Evolutionary conservation across 202 grass and related monocot genomes (phyloP).

Genomic region (Hordeum pubiflorum): DNA sequence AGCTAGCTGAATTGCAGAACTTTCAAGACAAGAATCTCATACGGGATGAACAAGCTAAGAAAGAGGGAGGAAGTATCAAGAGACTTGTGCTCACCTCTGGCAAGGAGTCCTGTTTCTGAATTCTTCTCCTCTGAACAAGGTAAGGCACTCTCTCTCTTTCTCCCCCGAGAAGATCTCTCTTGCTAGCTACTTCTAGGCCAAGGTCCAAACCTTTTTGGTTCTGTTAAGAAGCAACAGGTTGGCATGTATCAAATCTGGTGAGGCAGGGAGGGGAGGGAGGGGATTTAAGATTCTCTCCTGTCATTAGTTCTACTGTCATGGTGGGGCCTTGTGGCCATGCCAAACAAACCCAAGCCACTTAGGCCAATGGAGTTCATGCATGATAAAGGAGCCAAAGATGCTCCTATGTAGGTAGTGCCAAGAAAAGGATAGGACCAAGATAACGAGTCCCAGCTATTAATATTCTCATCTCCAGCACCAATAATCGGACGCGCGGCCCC

Average conservation of each 20-base stretch:
- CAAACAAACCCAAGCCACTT: slow-evolving; percentile 53
- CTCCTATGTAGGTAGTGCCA: slow-evolving; percentile 58
- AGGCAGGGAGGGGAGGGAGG: slow-evolving; percentile 33
- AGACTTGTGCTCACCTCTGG: slow-evolving; percentile 34
- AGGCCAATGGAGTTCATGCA: slow-evolving; percentile 42
- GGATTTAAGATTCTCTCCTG: slow-evolving; percentile 60
- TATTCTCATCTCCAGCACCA: slow-evolving; percentile 29
- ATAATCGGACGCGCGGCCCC: slow-evolving; percentile 27
- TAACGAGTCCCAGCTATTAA: slow-evolving; percentile 56
- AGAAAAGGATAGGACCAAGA: slow-evolving; percentile 56
- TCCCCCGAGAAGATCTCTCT: slow-evolving; percentile 31
- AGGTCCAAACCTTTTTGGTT: slow-evolving; percentile 26
- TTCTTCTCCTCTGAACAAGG: slow-evolving; percentile 26
- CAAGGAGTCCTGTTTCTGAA: neutral
- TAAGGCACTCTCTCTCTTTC: neutral
- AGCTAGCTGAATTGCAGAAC: neutral
- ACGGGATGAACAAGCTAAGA: neutral
- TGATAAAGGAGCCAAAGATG: slow-evolving; percentile 49
- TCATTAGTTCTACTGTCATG: slow-evolving; percentile 53
- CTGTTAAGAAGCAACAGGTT: slow-evolving; percentile 37
- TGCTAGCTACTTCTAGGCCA: slow-evolving; percentile 30
- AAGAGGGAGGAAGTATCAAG: slow-evolving; percentile 14
- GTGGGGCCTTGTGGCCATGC: slow-evolving; percentile 33
- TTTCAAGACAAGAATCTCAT: slow-evolving; percentile 8
- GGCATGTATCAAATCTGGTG: slow-evolving; percentile 58